Base-by-base conservation (phyloP, 2,329 filamentous ascomycete genomes). In the Aureobasidium sp. region DNA sequence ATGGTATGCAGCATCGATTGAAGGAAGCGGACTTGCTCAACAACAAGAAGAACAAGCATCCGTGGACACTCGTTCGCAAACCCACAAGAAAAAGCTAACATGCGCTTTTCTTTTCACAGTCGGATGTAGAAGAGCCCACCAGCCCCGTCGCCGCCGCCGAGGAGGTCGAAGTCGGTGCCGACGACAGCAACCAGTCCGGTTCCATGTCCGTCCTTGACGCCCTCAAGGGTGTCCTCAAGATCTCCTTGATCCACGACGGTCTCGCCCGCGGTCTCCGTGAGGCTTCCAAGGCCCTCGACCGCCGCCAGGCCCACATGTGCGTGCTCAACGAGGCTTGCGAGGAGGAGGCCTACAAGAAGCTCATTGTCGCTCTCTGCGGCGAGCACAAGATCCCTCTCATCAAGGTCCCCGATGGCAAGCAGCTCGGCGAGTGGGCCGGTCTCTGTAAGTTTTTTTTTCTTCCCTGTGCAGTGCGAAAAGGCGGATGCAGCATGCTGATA, bases 261-360 rank as follows among this genome's bases (percentile, higher is more conserved):
- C 90, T 98, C 67, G 93, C 93, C 72, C 90, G 93, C 68, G 93
- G 93, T 78, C 89, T 98, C 69, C 90, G 93, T 67, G 93, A 98
- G 80, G 93, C 93, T 63, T 90, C 86, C 80, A 98, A 98, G 84
- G 91, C 93, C 62, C 89, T 98, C 70, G 93, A 98, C 79, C 86
- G 93, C 71, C 90, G 93, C 71, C 88, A 98, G 80, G 93, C 93
- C 58, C 93, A 98, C 81, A 97, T 98, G 90, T 98, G 93, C 76
- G 93, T 98, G 66, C 85, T 98, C 69, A 98, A 98, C 85, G 93
- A 98, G 85, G 86, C 87, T 65, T 98, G 93, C 82, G 93, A 98
- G 81, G 93, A 98, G 84, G 93, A 98, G 79, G 91, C 93, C 65
- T 98, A 98, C 84, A 98, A 98, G 90, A 98, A 98, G 87, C 85